Evolutionary conservation across 2,329 filamentous ascomycete species (phyloP).

Genomic region (Alternaria solani): DNA sequence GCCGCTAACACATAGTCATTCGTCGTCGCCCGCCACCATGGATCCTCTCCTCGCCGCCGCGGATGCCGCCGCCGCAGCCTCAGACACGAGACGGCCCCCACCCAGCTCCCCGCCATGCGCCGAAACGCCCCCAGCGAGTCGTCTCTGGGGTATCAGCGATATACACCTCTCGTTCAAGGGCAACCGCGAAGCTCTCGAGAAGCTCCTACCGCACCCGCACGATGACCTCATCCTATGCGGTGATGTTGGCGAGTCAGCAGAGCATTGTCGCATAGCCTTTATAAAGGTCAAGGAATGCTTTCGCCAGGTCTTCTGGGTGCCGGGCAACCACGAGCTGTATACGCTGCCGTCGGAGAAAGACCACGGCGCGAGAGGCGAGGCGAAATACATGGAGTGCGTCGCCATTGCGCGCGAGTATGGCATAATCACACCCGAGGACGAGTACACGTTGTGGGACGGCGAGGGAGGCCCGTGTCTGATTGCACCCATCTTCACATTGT

Average conservation of each 20-base stretch:
- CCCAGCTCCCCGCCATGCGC: slow-evolving; percentile 19
- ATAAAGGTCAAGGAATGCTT: slow-evolving; percentile 53
- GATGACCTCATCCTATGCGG: slow-evolving; percentile 58
- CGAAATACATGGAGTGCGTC: slow-evolving; percentile 64
- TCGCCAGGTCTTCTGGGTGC: slow-evolving; percentile 63
- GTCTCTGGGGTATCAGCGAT: slow-evolving; percentile 57
- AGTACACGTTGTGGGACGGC: slow-evolving; percentile 63
- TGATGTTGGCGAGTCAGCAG: slow-evolving; percentile 50
- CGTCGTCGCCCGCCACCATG: slow-evolving; percentile 20
- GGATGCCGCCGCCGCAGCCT: slow-evolving; percentile 14
- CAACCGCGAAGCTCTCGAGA: slow-evolving; percentile 55
- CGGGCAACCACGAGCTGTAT: slow-evolving; percentile 67
- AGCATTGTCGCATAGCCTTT: slow-evolving; percentile 49
- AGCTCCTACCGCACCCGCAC: slow-evolving; percentile 50
- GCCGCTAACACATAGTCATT: not conserved
- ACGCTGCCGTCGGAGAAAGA: slow-evolving; percentile 55
- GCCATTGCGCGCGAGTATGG: slow-evolving; percentile 61
- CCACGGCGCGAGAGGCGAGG: slow-evolving; percentile 55
- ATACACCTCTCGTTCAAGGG: slow-evolving; percentile 58
- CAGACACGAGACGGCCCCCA: slow-evolving; percentile 11
- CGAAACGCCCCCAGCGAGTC: slow-evolving; percentile 26
- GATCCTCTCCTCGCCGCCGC: slow-evolving; percentile 36
- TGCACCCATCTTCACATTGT: slow-evolving; percentile 66
- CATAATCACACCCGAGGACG: slow-evolving; percentile 65
- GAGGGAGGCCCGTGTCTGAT: slow-evolving; percentile 59